Evolutionary conservation across 148 eudicot genomes (phyloP).

Genomic region (Pouteria glomerata): DNA sequence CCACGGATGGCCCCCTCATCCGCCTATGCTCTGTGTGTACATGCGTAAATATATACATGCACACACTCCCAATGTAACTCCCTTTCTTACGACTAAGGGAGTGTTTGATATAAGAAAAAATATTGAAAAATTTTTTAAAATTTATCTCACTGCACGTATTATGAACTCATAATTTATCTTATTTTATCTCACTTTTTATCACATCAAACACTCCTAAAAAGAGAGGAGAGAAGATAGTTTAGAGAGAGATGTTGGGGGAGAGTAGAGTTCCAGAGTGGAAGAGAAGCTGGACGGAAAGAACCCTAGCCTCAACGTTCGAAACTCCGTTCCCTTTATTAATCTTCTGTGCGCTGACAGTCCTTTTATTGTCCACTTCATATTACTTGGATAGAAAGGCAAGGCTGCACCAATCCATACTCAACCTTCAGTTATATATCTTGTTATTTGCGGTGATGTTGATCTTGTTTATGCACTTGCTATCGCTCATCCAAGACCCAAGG

Average conservation of each 20-base stretch:
- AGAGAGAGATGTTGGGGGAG: slow-evolving; percentile 2
- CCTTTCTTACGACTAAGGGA: too few species aligned
- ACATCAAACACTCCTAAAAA: too few species aligned
- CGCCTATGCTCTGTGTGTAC: too few species aligned
- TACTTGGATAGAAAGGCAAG: slow-evolving; percentile 22
- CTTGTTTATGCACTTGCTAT: slow-evolving; percentile 14
- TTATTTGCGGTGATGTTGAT: slow-evolving; percentile 20
- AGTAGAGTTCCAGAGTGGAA: slow-evolving; percentile 8
- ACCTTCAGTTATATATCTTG: slow-evolving; percentile 22
- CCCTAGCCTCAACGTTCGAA: slow-evolving; percentile 13
- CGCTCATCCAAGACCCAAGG: not conserved
- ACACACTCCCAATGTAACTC: too few species aligned
- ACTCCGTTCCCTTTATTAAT: slow-evolving; percentile 32
- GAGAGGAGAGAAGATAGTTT: not conserved
- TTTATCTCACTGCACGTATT: too few species aligned
- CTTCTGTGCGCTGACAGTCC: slow-evolving; percentile 19
- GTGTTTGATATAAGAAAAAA: too few species aligned
- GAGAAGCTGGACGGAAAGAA: slow-evolving; percentile 12
- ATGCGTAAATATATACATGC: too few species aligned
- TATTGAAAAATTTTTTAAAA: too few species aligned
- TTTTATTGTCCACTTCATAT: slow-evolving; percentile 22
- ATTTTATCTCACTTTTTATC: too few species aligned
- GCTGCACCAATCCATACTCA: slow-evolving; percentile 10
- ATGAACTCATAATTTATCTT: too few species aligned
- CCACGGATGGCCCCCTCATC: too few species aligned